Evolutionary conservation across 2,329 filamentous ascomycete species (phyloP), one percentile per base, ranked within the genome.

Genomic region (Penicillium sp.): DNA sequence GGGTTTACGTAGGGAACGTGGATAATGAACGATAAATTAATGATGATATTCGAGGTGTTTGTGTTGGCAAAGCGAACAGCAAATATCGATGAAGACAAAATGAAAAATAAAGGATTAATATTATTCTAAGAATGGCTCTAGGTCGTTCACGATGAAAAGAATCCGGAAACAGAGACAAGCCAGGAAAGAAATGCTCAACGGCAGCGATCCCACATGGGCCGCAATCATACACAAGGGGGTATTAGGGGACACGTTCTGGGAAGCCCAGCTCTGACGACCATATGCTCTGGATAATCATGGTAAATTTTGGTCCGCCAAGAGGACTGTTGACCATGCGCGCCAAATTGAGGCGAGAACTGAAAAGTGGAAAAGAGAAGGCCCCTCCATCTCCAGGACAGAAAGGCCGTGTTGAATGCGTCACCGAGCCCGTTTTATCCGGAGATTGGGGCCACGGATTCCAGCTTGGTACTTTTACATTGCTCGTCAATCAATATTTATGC

Each of bases 401-500:
- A 63, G 66, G 51, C 53, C 61, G 48, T 38, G 60, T 22, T 54
- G 41, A 41, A 43, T 43, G 57, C 28, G 55, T 63, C 53, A 54
- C 58, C 57, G 57, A 63, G 59, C 59, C 60, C 58, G 22, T 61
- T 61, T 61, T 64, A 59, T 66, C 64, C 51, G 53, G 63, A 59
- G 52, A 48, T 59, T 43, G 55, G 51, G 63, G 63, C 45, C 61
- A 50, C 53, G 56, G 15, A 17, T 55, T 61, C 55, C 57, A 64
- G 57, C 57, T 57, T 60, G 47, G 55, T 62, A 61, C 55, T 60
- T 67, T 61, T 61, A 50, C 25, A 42, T 28, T 41, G 20, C 34
- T 54, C 41, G 37, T 53, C 35, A 49, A 53, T 45, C 35, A 63
- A 58, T 53, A 56, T 58, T 75, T 70, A 79, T 54, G 75, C 63